Base-by-base conservation (phyloP, 2,329 filamentous ascomycete species). In the Cadophora luteo-olivacea region DNA sequence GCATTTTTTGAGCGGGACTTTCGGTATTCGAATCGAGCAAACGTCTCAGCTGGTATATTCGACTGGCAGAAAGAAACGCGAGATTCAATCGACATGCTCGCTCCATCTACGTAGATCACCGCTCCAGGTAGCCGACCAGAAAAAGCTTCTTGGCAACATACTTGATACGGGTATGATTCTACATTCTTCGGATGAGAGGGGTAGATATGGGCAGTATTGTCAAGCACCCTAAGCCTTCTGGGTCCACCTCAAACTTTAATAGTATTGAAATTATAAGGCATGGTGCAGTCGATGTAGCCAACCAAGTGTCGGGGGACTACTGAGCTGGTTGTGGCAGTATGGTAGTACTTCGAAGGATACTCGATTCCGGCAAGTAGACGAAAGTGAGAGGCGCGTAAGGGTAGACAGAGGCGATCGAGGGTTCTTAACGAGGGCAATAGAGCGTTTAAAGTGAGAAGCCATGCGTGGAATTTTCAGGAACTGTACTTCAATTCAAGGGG, bases 1-100 rank as follows among this genome's bases (percentile, higher is more conserved):
- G 29, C 29, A 29, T 29, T 3, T 29, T 29, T 29, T 29, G 29
- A 29, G 5, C 29, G 29, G 29, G 29, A 54, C 29, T 14, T 64
- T 54, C 38, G 77, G 66, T 79, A 79, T 72, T 80, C 78, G 29
- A 81, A 68, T 3, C 80, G 80, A 16, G 79, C 78, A 65, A 77
- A 80, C 7, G 70, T 68, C 68, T 74, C 77, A 25, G 70, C 32
- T 2, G 54, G 49, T 19, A 52, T 70, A 61, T 72, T 69, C 71
- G 75, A 77, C 55, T 70, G 61, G 19, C 68, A 58, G 19, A 77
- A 75, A 51, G 78, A 77, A 29, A 58, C 66, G 29, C 78, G 79
- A 19, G 69, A 70, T 60, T 78, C 73, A 36, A 78, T 70, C 0
- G 76, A 75, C 77, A 78, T 78, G 24, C 51, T 61, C 41, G 73